Conservation (phyloP, 2,329 filamentous ascomycete species). For the Sporothrix dimorphospora region DNA sequence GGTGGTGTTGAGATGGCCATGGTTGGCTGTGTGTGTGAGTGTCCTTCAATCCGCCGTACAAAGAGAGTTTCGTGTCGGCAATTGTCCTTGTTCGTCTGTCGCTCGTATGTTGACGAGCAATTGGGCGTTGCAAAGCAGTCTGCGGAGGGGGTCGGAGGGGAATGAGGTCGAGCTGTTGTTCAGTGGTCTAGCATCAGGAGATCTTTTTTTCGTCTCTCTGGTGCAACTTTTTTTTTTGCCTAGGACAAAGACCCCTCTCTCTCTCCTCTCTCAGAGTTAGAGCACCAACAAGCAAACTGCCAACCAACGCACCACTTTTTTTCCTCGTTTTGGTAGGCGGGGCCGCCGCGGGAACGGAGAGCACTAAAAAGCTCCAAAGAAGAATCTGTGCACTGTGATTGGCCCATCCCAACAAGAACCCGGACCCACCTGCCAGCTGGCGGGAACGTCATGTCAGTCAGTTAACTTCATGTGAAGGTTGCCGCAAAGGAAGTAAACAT, state of each 20-base stretch:
- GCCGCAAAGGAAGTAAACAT: not conserved
- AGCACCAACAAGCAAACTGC: not conserved
- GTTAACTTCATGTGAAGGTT: not conserved
- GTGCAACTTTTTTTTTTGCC: constrained; percentile 21
- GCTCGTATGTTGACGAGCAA: not conserved
- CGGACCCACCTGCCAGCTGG: constrained; percentile 19
- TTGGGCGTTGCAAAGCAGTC: not conserved
- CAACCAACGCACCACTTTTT: not conserved
- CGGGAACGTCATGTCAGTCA: not conserved
- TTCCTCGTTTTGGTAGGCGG: constrained; percentile 12
- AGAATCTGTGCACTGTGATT: not conserved
- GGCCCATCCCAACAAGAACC: not conserved
- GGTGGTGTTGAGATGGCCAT: constrained; percentile 40
- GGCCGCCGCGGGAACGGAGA: not conserved
- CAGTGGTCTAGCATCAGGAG: constrained; percentile 18
- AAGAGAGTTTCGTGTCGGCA: not conserved
- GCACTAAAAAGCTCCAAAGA: not conserved
- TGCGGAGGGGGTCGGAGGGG: not conserved
- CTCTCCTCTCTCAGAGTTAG: too few relatives aligned
- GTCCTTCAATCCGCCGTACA: not conserved
- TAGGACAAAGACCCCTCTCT: not conserved
- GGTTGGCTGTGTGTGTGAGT: not conserved
- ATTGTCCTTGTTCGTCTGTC: not conserved
- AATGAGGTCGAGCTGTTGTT: not conserved
- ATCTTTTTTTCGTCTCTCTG: constrained; percentile 13